Conservation (phyloP, 108 stramenopile genomes). For the Pinguiococcus pyrenoidosus region DNA sequence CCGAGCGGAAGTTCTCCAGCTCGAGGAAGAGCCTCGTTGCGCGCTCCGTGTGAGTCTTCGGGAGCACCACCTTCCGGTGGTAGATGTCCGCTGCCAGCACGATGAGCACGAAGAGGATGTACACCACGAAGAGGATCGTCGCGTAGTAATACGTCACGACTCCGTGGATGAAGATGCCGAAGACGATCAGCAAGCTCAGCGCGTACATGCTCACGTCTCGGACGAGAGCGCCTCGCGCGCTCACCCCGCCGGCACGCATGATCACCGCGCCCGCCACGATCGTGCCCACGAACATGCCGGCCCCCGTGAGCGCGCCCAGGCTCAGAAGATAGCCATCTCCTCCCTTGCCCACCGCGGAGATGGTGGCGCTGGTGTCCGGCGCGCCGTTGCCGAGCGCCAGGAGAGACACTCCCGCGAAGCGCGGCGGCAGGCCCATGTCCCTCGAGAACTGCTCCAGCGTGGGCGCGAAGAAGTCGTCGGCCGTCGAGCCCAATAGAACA, state of each 20-base stretch:
- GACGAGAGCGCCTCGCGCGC: neutral
- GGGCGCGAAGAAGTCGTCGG: constrained; percentile 87
- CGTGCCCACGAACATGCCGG: constrained; percentile 72
- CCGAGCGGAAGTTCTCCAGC: no score
- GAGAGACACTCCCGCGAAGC: constrained; percentile 87
- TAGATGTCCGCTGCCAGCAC: no score
- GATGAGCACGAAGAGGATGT: constrained; percentile 15
- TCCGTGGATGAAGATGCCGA: neutral
- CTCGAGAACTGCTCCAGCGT: constrained; percentile 69
- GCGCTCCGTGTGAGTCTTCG: no score
- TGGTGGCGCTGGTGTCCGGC: constrained; percentile 77
- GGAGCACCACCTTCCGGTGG: no score
- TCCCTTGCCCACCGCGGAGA: constrained; percentile 52
- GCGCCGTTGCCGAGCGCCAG: constrained; percentile 95
- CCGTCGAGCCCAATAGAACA: constrained; percentile 71
- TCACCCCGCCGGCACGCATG: neutral
- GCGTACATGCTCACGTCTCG: constrained; percentile 19
- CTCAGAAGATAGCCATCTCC: constrained; percentile 47
- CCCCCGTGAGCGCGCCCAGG: constrained; percentile 82
- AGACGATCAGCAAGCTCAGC: constrained; percentile 1
- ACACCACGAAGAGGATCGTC: constrained; percentile 8
- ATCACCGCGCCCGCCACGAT: constrained; percentile 60
- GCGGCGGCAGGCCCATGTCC: constrained; percentile 67
- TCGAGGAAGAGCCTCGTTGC: no score
- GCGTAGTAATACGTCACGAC: constrained; percentile 4